Conservation (phyloP, 345 rosid species). For the Adansonia digitata region DNA sequence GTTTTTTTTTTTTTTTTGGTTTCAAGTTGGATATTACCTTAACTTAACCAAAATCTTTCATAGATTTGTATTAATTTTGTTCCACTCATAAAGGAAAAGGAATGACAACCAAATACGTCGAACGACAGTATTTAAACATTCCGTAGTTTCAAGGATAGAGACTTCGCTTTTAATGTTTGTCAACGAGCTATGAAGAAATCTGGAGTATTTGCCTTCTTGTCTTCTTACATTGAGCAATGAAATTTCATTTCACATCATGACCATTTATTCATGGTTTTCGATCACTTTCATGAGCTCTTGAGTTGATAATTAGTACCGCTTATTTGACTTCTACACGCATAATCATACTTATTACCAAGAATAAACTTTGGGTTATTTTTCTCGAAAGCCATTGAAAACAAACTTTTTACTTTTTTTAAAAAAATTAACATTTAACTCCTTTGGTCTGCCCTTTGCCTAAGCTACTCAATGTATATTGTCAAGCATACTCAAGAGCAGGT, state of each 20-base stretch:
- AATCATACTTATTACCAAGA: neutral
- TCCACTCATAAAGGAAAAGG: neutral
- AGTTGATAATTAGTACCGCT: too few species aligned
- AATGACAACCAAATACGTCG: neutral
- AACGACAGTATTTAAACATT: neutral
- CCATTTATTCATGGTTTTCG: neutral
- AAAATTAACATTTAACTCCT: neutral
- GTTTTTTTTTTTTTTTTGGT: too few species aligned
- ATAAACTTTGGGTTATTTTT: neutral
- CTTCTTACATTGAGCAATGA: neutral
- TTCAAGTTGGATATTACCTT: neutral
- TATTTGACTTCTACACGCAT: neutral
- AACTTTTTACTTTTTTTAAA: neutral
- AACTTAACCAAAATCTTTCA: neutral
- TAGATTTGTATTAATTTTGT: neutral
- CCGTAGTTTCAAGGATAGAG: neutral
- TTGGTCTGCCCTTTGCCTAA: neutral
- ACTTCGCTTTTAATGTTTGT: neutral
- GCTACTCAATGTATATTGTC: neutral
- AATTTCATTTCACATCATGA: slow-evolving; percentile 1
- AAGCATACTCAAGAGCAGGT: neutral
- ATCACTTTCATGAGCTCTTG: too few species aligned
- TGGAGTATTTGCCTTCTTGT: neutral
- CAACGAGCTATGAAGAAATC: neutral
- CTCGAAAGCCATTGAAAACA: neutral